phyloP scores from a whole-genome alignment of 2,329 filamentous ascomycete species.

The Ramichloridium luteum region DNA sequence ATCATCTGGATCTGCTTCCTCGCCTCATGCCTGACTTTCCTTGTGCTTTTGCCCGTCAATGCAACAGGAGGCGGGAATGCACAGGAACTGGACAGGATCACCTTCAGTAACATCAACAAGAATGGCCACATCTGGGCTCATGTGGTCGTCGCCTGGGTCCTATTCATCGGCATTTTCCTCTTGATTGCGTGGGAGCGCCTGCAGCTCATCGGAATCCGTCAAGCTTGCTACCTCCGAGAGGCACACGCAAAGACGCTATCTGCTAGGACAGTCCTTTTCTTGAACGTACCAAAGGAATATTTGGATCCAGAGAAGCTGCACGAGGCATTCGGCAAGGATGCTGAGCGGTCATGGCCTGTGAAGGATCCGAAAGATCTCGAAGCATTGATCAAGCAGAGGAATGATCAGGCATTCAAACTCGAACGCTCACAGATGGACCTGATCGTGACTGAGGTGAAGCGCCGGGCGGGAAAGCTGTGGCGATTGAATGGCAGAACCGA shows the following conservation, averaged over 20 bases:
- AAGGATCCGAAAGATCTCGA: constrained; percentile 34
- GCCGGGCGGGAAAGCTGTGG: constrained; percentile 4
- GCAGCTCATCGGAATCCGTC: constrained; percentile 36
- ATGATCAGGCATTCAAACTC: constrained; percentile 31
- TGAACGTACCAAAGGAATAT: constrained; percentile 30
- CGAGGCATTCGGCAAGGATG: constrained; percentile 28
- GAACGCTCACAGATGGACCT: constrained; percentile 35
- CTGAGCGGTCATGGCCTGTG: constrained; percentile 31
- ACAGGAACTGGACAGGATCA: constrained; percentile 22
- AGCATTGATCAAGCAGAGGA: constrained; percentile 32
- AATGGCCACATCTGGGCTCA: constrained; percentile 34
- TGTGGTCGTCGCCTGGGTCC: constrained; percentile 31
- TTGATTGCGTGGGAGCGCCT: constrained; percentile 36
- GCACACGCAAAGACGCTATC: constrained; percentile 34
- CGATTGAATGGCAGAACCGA: constrained; percentile 6
- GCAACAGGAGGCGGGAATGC: constrained; percentile 26
- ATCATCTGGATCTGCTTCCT: constrained; percentile 31
- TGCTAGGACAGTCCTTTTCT: constrained; percentile 36
- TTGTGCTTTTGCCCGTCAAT: constrained; percentile 37
- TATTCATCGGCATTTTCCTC: constrained; percentile 29
- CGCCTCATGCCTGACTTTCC: constrained; percentile 34
- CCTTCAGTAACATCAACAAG: constrained; percentile 30
- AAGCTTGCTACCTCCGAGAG: constrained; percentile 36
- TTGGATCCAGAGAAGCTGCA: constrained; percentile 19
- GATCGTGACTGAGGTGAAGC: constrained; percentile 22